phyloP scores from a whole-genome alignment of 768 basidiomycete genomes.

The Daedaleopsis sinensis region DNA sequence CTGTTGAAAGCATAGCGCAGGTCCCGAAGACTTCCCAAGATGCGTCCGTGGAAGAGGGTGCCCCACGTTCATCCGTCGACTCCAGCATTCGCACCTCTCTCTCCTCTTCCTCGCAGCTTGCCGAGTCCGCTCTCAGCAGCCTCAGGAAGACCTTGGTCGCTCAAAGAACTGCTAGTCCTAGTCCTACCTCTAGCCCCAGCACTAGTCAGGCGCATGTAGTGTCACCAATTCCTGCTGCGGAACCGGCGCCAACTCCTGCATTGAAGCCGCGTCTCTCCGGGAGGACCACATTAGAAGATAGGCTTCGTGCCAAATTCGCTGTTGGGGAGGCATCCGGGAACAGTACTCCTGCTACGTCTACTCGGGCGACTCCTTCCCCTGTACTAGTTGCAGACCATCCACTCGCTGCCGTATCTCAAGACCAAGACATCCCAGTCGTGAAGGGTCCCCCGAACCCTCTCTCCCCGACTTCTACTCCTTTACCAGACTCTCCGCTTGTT shows the following conservation, averaged over 20 bases:
- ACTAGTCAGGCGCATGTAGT: constrained; percentile 26
- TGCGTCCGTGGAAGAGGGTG: constrained; percentile 25
- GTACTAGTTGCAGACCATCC: constrained; percentile 33
- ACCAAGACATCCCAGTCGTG: constrained; percentile 12
- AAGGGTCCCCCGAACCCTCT: constrained; percentile 22
- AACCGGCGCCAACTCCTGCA: constrained; percentile 20
- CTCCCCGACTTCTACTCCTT: constrained; percentile 38
- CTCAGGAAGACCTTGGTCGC: constrained; percentile 64
- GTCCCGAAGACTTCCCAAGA: constrained; percentile 40
- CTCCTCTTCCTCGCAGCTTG: constrained; percentile 54
- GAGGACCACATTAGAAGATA: constrained; percentile 73
- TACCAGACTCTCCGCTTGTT: constrained; percentile 35
- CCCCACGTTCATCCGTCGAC: constrained; percentile 28
- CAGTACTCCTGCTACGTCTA: constrained; percentile 44
- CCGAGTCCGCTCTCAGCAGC: constrained; percentile 61
- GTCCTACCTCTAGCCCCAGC: constrained; percentile 26
- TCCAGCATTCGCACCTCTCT: constrained; percentile 35
- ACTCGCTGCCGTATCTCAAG: constrained; percentile 19
- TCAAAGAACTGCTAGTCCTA: constrained; percentile 52
- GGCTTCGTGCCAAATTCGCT: constrained; percentile 68
- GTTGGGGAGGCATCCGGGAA: constrained; percentile 56
- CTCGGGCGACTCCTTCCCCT: constrained; percentile 46
- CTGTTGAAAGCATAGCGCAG: constrained; percentile 70
- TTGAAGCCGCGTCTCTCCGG: constrained; percentile 20
- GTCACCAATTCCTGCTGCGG: constrained; percentile 27